Evolutionary conservation across 2,329 filamentous ascomycete genomes (phyloP), one percentile per base, ranked within the genome.

Genomic region (Arthrobotrys megalospora): DNA sequence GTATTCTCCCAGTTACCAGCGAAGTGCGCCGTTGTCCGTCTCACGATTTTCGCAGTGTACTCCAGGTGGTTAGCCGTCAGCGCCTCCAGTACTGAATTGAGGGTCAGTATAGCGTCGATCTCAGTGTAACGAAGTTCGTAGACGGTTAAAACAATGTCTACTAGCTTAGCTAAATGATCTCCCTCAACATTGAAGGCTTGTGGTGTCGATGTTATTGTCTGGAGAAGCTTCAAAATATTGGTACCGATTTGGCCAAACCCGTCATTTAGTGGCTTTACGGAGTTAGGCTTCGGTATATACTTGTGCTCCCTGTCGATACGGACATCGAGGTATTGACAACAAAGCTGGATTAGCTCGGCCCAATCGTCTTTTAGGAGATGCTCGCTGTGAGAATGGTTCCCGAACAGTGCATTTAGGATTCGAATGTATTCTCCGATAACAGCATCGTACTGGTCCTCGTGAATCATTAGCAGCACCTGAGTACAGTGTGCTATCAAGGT

Each of bases 401-500:
- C 89, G 16, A 98, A 87, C 2, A 97, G 85, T 32, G 88, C 87
- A 3, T 88, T 86, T 80, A 99, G 85, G 19, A 90, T 89, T 85
- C 93, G 97, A 80, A 93, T 88, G 83, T 97, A 97, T 82, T 96
- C 90, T 60, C 90, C 87, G 24, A 90, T 85, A 4, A 99, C 86
- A 11, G 92, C 91, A 72, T 90, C 87, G 80, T 93, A 90, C 67
- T 91, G 89, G 1, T 86, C 87, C 12, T 90, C 90, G 67, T 90
- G 88, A 0, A 87, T 84, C 14, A 86, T 88, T 1, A 90, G 89
- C 2, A 97, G 86, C 16, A 90, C 90, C 80, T 97, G 90, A 2
- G 90, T 91, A 78, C 98, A 91, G 84, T 97, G 94, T 80, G 93
- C 90, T 80, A 97, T 87, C 14, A 97, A 86, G 5, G 92, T 89